Evolutionary conservation across 257 asterid genomes (phyloP), one percentile per base, ranked within the genome.

Genomic region (Vinca minor): DNA sequence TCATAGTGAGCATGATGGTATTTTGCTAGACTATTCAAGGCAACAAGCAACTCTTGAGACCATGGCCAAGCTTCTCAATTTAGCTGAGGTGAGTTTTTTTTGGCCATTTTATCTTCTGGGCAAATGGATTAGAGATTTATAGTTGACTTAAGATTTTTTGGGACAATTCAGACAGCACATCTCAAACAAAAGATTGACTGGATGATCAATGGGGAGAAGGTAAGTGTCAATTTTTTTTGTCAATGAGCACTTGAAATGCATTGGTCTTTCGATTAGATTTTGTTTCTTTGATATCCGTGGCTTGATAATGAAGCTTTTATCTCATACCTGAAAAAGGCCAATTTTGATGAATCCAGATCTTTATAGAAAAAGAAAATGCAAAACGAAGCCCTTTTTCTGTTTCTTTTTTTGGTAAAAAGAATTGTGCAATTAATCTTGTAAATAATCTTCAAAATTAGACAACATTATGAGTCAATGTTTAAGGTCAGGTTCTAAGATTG

Each of bases 181-280:
- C 81, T 93, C 76, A 89, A 83, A 78, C 91, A 84, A 70, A 89
- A 93, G 87, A 83, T 93, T 56, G 65, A 76, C 72, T 65, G 85
- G 69, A 89, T 93, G 97, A 89, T 93, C 80, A 83, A 72, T 59
- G 99, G 97, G 64, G 99, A 89, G 71, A 87, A 79, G 41, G 97
- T 93, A 76, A 85, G 95, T 75, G 63, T n/a, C 28, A 53, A 42
- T 61, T 0, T 61, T 0, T 58, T 11, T 62, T 50, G 61, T 50
- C 12, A 47, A 34, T 62, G 17, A 49, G 20, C 70, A 64, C 61
- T 50, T 53, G 15, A 14, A 26, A 17, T 17, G 1, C 2, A 0
- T 2, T 41, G 44, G 35, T 20, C 5, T 14, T 54, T 54, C 6
- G 4, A 29, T 54, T 54, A 54, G 60, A 12, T 28, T 54, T 15